Evolutionary conservation across 2,329 filamentous ascomycete genomes (phyloP), one percentile per base, ranked within the genome.

Genomic region (Talaromyces atroroseus): DNA sequence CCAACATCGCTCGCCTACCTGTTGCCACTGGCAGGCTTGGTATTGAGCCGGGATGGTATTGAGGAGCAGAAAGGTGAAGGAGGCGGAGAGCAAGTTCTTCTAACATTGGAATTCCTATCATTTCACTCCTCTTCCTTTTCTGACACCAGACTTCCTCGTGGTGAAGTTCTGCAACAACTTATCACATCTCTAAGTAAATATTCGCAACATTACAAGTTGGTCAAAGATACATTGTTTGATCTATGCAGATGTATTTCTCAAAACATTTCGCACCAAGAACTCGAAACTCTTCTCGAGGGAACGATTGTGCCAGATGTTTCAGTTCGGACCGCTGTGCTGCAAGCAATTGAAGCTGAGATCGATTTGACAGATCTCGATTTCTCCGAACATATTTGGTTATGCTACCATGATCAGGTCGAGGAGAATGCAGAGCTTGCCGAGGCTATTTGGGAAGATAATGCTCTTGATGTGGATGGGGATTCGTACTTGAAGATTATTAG

Each of bases 381-480:
- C 66, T 94, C 88, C 2, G 87, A 94, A 59, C 89, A 97, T 68
- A 88, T 99, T 21, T 99, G 91, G 91, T 80, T 99, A 44, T 89
- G 89, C 45, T 92, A 86, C 66, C 92, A 99, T 65, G 94, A 99
- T 62, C 90, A 95, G 64, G 84, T 90, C 20, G 84, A 88, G 45
- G 92, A 97, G 69, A 97, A 97, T 65, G 82, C 81, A 8, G 89
- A 91, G 47, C 78, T 95, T 53, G 92, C 89, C 6, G 82, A 80
- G 52, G 89, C 92, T 12, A 96, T 99, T 36, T 99, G 94, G 94
- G 90, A 95, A 66, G 94, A 96, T 66, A 95, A 92, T 68, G 87
- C 84, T 7, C 87, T 97, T 59, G 76, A 87, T 58, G 75, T 92
- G 12, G 81, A 83, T 1, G 76, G 82, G 20, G 79, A 87, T 6